These are phyloP conservation scores for Anthracocystis walkeri DNA, from an alignment of 1,284 basidiomycete species.

Conservation along the genomic window DNA sequence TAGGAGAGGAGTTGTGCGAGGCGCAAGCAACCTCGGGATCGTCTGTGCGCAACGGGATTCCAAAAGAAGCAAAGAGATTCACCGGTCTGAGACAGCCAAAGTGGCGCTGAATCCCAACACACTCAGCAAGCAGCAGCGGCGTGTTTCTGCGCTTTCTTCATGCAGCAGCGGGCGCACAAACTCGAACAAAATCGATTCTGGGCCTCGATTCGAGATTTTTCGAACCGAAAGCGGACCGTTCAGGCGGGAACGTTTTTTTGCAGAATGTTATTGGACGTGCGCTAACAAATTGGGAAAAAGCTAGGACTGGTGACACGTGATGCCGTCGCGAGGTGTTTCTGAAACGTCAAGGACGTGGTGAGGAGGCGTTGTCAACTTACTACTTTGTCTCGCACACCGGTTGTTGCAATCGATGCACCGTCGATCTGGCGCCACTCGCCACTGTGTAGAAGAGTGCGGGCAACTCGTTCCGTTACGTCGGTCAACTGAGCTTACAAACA, in stretches of 20 bases:
- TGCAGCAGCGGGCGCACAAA: too few species aligned
- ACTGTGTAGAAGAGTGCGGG: not conserved
- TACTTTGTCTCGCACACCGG: not conserved
- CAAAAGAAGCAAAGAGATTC: too few species aligned
- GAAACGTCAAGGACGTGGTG: constrained; percentile 8
- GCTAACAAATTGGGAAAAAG: not conserved
- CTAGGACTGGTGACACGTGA: constrained; percentile 18
- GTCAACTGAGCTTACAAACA: not conserved
- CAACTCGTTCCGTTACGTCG: not conserved
- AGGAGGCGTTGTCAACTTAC: not conserved
- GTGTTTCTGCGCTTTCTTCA: too few species aligned
- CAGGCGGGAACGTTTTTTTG: not conserved
- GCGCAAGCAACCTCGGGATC: not conserved
- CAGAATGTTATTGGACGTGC: not conserved
- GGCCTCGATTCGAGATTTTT: not conserved
- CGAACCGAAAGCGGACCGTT: constrained; percentile 1
- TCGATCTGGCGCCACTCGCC: not conserved
- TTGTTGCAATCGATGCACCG: not conserved
- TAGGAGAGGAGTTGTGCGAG: not conserved
- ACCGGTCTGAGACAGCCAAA: too few species aligned
- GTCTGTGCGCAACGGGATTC: too few species aligned
- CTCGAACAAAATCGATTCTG: too few species aligned
- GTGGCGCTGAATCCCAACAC: too few species aligned
- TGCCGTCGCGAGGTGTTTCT: constrained; percentile 17
- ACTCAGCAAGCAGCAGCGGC: too few species aligned